phyloP scores from a whole-genome alignment of 495 filamentous ascomycete genomes.

The Penicillium maclennaniae region DNA sequence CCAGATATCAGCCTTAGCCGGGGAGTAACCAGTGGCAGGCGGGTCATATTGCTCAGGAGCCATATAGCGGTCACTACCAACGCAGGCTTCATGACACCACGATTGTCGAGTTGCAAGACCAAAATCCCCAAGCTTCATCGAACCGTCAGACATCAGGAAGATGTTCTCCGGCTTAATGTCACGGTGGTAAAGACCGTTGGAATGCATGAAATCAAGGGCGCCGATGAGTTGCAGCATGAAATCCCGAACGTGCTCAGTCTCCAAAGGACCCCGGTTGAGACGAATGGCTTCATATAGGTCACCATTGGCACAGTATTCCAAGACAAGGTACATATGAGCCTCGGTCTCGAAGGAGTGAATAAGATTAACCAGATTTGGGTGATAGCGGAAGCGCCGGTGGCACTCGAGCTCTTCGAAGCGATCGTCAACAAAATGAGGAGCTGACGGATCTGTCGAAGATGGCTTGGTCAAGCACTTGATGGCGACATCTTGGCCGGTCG shows the following conservation, averaged over 20 bases:
- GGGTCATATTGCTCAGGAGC: slow-evolving; percentile 96
- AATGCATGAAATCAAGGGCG: slow-evolving; percentile 86
- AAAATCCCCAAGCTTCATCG: slow-evolving; percentile 96
- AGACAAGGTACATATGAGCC: slow-evolving; percentile 81
- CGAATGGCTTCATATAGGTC: slow-evolving; percentile 98
- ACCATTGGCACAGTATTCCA: slow-evolving; percentile 94
- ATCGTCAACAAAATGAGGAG: slow-evolving; percentile 66
- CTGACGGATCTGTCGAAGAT: slow-evolving; percentile 50
- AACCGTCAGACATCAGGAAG: slow-evolving; percentile 79
- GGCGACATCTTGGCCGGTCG: slow-evolving; percentile 74
- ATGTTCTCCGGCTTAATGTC: slow-evolving; percentile 99
- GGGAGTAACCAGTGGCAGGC: slow-evolving; percentile 78
- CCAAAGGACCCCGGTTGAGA: slow-evolving; percentile 75
- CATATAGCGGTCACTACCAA: slow-evolving; percentile 98
- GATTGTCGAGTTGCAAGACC: slow-evolving; percentile 81
- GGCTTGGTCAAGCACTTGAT: slow-evolving; percentile 90
- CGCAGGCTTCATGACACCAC: slow-evolving; percentile 86
- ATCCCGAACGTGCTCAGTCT: slow-evolving; percentile 92
- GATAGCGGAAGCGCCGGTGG: slow-evolving; percentile 71
- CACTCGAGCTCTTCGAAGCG: slow-evolving; percentile 82
- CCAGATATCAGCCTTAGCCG: slow-evolving; percentile 93
- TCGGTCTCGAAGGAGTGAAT: slow-evolving; percentile 89
- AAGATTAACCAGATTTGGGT: slow-evolving; percentile 92
- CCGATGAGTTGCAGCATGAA: slow-evolving; percentile 95
- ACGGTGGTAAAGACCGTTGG: slow-evolving; percentile 88